phyloP scores from a whole-genome alignment of 306 rosid genomes.

The Vigna trinervia region DNA sequence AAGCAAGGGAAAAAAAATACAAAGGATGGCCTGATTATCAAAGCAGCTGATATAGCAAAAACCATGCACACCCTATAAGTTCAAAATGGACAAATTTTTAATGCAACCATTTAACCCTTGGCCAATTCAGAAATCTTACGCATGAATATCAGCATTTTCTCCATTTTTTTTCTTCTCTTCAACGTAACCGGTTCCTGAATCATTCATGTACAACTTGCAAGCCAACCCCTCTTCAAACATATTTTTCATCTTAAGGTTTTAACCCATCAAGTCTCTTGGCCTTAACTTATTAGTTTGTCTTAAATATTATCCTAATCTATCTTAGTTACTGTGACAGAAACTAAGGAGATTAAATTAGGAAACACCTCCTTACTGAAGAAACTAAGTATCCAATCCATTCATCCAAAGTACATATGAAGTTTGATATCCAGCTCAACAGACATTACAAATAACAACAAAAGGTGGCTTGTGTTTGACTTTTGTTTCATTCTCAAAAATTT shows the following conservation, averaged over 20 bases:
- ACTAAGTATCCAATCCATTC: neutral
- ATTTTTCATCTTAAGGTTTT: neutral
- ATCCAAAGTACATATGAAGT: neutral
- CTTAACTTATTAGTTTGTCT: neutral
- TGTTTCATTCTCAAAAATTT: neutral
- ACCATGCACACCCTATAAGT: neutral
- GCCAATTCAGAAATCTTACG: slow-evolving; percentile 1
- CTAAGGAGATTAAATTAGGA: slow-evolving; percentile 13
- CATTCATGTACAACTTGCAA: slow-evolving; percentile 8
- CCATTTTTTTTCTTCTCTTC: neutral
- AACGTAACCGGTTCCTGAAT: neutral
- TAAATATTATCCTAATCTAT: neutral
- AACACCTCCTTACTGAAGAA: slow-evolving; percentile 16
- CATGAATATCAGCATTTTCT: neutral
- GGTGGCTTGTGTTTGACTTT: neutral
- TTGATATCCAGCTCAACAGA: neutral
- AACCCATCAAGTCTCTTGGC: neutral
- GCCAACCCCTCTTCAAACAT: neutral
- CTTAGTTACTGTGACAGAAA: slow-evolving; percentile 1
- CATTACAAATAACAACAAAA: neutral
- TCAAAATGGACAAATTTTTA: neutral
- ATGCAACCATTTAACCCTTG: neutral
- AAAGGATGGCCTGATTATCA: slow-evolving; percentile 18
- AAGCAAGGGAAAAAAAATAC: neutral
- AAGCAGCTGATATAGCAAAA: slow-evolving; percentile 2